Conservation (phyloP, 2,329 filamentous ascomycete genomes). For the Nothophoma quercina region DNA sequence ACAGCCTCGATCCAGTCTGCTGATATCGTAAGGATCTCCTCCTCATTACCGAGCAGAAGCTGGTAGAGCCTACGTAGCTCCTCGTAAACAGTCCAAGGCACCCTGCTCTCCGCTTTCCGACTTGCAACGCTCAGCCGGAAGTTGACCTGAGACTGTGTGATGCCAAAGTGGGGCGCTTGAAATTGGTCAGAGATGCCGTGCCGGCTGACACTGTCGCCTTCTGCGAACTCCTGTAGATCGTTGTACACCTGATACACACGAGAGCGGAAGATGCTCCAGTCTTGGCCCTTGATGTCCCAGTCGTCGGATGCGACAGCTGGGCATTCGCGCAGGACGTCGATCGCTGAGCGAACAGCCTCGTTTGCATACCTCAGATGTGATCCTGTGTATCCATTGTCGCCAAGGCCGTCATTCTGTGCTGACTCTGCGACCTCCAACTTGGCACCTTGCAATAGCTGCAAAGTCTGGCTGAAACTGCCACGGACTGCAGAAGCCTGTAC, state of each 20-base stretch:
- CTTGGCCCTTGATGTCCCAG: conserved; percentile 83
- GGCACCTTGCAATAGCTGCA: conserved; percentile 74
- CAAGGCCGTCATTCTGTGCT: conserved; percentile 67
- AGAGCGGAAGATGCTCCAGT: conserved; percentile 86
- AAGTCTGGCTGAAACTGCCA: conserved; percentile 73
- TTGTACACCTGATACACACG: conserved; percentile 73
- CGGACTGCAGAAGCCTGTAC: conserved; percentile 75
- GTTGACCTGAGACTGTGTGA: conserved; percentile 57
- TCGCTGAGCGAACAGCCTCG: conserved; percentile 72
- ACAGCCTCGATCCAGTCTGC: conserved; percentile 94
- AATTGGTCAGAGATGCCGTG: conserved; percentile 55
- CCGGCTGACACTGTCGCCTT: conserved; percentile 68
- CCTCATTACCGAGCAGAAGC: conserved; percentile 77
- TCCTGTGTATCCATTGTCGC: conserved; percentile 74
- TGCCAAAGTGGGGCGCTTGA: conserved; percentile 50
- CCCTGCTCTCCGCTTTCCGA: conserved; percentile 79
- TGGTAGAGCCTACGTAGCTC: conserved; percentile 82
- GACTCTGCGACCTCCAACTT: conserved; percentile 80
- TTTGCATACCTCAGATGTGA: conserved; percentile 80
- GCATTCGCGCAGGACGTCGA: conserved; percentile 74
- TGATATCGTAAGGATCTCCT: conserved; percentile 77
- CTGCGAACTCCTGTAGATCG: conserved; percentile 78
- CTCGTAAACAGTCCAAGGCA: conserved; percentile 91
- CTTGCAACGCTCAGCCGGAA: conserved; percentile 72
- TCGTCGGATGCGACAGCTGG: conserved; percentile 71